Evolutionary conservation across 805 yeast genomes (phyloP).

Genomic region (Wickerhamiella galacta): DNA sequence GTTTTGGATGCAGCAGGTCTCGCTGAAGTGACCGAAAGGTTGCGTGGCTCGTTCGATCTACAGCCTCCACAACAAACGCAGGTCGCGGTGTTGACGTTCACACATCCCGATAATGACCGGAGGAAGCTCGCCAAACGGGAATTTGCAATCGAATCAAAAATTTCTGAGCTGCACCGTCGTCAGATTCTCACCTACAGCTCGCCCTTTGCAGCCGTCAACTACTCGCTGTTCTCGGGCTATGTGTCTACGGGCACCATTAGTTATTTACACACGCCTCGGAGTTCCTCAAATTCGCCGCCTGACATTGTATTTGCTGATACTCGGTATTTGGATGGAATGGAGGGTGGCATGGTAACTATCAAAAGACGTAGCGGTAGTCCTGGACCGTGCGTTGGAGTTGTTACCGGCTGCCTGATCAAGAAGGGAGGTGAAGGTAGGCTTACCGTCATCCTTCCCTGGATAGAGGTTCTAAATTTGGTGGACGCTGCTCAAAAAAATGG

Average conservation of each 20-base stretch:
- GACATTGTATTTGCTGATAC: conserved; percentile 17
- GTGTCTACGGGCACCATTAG: conserved; percentile 17
- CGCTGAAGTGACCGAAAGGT: too few relatives aligned
- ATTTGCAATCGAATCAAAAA: not conserved
- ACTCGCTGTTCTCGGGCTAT: conserved; percentile 21
- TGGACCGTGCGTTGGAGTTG: conserved; percentile 15
- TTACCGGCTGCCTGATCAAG: conserved; percentile 17
- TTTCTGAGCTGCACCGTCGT: not conserved
- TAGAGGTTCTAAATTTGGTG: conserved; percentile 7
- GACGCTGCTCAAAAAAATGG: not conserved
- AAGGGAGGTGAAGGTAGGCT: conserved; percentile 20
- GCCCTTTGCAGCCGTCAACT: conserved; percentile 22
- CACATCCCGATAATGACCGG: not conserved
- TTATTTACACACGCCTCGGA: conserved; percentile 6
- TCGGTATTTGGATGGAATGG: conserved; percentile 23
- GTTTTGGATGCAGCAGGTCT: conserved; percentile 1
- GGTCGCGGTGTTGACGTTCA: conserved; percentile 8
- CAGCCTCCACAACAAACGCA: conserved; percentile 5
- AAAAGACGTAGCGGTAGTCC: too few relatives aligned
- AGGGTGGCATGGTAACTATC: conserved; percentile 18
- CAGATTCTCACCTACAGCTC: conserved; percentile 14
- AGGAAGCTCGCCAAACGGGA: not conserved
- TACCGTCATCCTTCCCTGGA: conserved; percentile 19
- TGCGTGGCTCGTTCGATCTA: conserved; percentile 6
- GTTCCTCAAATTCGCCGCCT: conserved; percentile 4